Evolutionary conservation across 192 early-diverging fungal species (phyloP).

Genomic region (Globomyces pollinis-pini): DNA sequence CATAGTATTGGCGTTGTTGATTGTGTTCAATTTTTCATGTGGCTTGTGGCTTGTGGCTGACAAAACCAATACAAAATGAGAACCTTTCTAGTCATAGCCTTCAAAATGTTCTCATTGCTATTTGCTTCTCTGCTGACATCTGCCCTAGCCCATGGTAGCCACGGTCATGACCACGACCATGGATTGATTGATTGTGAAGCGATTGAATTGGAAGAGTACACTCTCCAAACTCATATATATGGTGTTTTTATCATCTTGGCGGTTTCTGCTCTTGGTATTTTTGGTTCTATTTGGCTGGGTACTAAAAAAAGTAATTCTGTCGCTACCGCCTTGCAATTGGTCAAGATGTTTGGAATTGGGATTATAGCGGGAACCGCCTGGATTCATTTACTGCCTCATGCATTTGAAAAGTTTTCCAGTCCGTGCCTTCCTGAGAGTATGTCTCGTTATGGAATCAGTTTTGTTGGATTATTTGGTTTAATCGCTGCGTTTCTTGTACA

Average conservation of each 20-base stretch:
- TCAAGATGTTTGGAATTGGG: constrained; percentile 47
- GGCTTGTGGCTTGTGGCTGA: too few species aligned
- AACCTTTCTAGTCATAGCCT: too few species aligned
- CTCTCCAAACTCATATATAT: background rate
- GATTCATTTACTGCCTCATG: constrained; percentile 33
- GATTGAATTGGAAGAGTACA: background rate
- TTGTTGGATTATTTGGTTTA: constrained; percentile 30
- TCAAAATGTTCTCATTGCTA: too few species aligned
- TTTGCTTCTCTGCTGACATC: too few species aligned
- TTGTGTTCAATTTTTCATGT: too few species aligned
- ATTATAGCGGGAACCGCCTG: constrained; percentile 38
- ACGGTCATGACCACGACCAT: too few species aligned
- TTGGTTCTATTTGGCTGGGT: constrained; percentile 1
- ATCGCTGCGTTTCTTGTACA: constrained; percentile 26
- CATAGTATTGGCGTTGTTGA: too few species aligned
- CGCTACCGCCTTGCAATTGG: background rate
- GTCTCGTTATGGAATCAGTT: constrained; percentile 2
- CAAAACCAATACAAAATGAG: too few species aligned
- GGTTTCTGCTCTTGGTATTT: background rate
- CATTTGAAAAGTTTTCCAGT: constrained; percentile 3
- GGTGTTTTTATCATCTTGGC: constrained; percentile 5
- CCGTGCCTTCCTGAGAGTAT: constrained; percentile 1
- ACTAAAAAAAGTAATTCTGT: too few species aligned
- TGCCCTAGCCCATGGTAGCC: too few species aligned
- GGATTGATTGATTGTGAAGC: too few species aligned